Percentiles rank a stretch among this genome's conserved stretches.
phyloP scores from a whole-genome alignment of 2,329 filamentous ascomycete genomes.

The Gnomoniopsis sp. region DNA sequence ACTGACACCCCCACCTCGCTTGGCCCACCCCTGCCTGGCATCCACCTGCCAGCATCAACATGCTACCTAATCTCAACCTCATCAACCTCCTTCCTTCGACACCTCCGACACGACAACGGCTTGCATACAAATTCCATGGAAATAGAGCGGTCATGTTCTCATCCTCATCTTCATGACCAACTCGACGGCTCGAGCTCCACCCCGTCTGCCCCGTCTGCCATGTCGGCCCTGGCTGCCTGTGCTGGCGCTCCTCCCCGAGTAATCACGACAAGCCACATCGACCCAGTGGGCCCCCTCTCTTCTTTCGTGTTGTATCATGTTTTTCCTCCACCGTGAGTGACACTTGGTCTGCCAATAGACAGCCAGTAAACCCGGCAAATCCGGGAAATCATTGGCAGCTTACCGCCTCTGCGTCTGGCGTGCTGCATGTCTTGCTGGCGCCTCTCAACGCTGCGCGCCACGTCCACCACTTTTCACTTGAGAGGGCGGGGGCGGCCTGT shows the following conservation, averaged over 20 bases:
- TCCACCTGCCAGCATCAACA: not conserved
- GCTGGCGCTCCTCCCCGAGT: not conserved
- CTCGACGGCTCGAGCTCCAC: too few relatives aligned
- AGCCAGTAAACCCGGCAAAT: not conserved
- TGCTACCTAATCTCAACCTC: too few relatives aligned
- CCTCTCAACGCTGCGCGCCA: slow-evolving; percentile 3
- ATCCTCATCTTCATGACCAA: too few relatives aligned
- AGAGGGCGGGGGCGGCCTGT: not conserved
- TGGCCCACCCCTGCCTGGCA: not conserved
- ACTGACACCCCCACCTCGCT: not conserved
- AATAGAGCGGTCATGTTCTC: too few relatives aligned
- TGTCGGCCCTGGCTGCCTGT: too few relatives aligned
- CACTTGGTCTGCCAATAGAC: not conserved
- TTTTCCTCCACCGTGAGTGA: not conserved
- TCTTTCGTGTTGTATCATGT: too few relatives aligned
- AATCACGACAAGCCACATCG: not conserved
- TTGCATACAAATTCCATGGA: too few relatives aligned
- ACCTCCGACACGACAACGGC: too few relatives aligned
- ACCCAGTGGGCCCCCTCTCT: not conserved
- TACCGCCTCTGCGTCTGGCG: not conserved
- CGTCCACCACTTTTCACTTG: not conserved
- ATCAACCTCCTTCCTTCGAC: too few relatives aligned
- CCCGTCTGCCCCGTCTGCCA: too few relatives aligned
- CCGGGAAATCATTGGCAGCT: not conserved
- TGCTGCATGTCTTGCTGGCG: slow-evolving; percentile 17